phyloP scores from a whole-genome alignment of 2,329 filamentous ascomycete species.

The Epichloe scottii region DNA sequence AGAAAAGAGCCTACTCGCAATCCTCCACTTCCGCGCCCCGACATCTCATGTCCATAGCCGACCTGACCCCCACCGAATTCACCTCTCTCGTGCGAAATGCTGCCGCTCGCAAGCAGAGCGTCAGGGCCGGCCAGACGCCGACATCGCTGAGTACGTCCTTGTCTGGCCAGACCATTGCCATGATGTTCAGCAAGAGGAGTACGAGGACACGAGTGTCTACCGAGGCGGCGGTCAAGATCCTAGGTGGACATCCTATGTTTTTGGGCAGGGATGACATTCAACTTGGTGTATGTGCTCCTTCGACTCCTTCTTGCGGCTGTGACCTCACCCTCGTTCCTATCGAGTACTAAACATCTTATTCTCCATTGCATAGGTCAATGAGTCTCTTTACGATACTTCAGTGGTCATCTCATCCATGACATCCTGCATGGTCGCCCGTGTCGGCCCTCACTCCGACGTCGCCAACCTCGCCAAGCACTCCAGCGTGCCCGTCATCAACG shows the following conservation, averaged over 20 bases:
- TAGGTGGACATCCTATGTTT: conserved; percentile 95
- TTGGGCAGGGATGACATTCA: conserved; percentile 93
- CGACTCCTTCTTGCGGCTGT: not conserved
- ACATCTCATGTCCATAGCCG: conserved; percentile 83
- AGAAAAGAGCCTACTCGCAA: conserved; percentile 32
- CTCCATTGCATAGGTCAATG: conserved; percentile 53
- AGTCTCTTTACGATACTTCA: conserved; percentile 86
- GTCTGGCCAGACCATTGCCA: conserved; percentile 68
- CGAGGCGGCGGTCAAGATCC: conserved; percentile 74
- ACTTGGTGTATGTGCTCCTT: conserved; percentile 52
- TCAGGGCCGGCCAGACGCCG: conserved; percentile 53
- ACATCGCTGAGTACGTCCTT: conserved; percentile 48
- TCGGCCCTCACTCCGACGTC: conserved; percentile 66
- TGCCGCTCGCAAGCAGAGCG: conserved; percentile 57
- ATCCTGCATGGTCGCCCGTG: conserved; percentile 69
- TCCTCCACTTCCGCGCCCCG: conserved; percentile 39
- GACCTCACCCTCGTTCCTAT: conserved; percentile 1
- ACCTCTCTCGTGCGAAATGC: conserved; percentile 75
- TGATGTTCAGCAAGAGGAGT: conserved; percentile 95
- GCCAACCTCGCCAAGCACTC: conserved; percentile 58
- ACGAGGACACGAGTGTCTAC: conserved; percentile 90
- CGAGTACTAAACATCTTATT: not conserved
- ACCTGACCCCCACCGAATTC: conserved; percentile 71
- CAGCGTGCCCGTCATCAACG: conserved; percentile 72
- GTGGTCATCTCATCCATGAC: conserved; percentile 91